phyloP scores from a whole-genome alignment of 108 stramenopile species.

The Pseudonitzschia multiseries region DNA sequence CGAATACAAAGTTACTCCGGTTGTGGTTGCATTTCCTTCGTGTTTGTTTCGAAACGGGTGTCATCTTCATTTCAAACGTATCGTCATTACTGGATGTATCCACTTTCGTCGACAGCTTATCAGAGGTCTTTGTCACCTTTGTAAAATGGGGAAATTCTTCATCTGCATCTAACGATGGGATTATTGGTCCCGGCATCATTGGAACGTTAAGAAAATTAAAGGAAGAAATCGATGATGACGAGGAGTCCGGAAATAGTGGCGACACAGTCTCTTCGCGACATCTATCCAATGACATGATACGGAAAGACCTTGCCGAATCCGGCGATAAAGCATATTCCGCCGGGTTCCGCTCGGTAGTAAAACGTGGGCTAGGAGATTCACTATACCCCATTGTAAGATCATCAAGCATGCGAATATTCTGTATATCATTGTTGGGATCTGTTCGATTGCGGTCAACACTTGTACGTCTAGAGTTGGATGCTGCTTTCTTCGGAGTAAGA shows the following conservation, averaged over 20 bases:
- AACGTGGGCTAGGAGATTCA: constrained; percentile 1
- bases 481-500: not conserved
- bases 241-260: constrained; percentile 5
- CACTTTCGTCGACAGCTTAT: no score
- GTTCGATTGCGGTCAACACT: not conserved
- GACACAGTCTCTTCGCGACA: constrained; percentile 1
- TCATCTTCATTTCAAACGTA: not conserved
- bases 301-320: not conserved
- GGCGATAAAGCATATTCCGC: not conserved
- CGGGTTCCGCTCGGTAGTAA: not conserved
- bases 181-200: not conserved
- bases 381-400: constrained; percentile 4
- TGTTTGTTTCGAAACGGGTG: not conserved
- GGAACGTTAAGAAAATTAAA: not conserved
- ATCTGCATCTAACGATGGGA: not conserved
- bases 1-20: constrained; percentile 8
- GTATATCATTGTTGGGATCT: not conserved
- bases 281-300: not conserved
- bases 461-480: not conserved
- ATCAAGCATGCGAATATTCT: not conserved
- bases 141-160: not conserved
- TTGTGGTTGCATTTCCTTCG: not conserved
- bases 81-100: not conserved
- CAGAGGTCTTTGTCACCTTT: no score
- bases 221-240: not conserved